These are phyloP conservation scores for Hsuehochloa calcarea DNA, from an alignment of 176 grass and related monocot genomes.

Conservation along the genomic window DNA sequence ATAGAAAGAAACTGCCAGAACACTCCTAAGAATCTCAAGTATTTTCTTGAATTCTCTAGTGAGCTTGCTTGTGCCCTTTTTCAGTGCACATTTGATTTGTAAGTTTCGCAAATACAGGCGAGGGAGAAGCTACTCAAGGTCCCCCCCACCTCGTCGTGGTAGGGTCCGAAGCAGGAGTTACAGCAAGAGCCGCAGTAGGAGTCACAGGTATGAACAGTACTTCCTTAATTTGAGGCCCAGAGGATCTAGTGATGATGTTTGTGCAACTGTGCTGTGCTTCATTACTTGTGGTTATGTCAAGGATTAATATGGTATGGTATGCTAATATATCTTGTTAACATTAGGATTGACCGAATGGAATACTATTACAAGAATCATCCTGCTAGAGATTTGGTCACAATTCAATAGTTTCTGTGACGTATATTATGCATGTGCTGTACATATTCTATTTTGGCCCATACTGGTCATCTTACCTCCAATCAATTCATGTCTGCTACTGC, in stretches of 20 bases:
- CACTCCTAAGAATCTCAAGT: constrained; percentile 66
- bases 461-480: neutral
- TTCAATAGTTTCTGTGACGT: neutral
- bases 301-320: neutral
- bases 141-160: constrained; percentile 49
- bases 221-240: neutral
- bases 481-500: neutral
- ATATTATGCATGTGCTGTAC: neutral
- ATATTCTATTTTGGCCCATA: neutral
- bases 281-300: neutral
- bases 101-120: constrained; percentile 31
- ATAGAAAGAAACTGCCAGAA: constrained; percentile 75
- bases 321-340: neutral
- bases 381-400: neutral
- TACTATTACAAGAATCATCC: neutral
- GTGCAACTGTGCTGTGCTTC: neutral
- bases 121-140: constrained; percentile 55
- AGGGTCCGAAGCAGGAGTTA: constrained; percentile 41
- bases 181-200: constrained; percentile 44
- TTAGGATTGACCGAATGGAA: neutral
- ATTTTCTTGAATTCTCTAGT: constrained; percentile 20
- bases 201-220: constrained; percentile 38
- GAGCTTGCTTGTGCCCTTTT: neutral
- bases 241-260: neutral
- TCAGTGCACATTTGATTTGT: constrained; percentile 12